Evolutionary conservation across 345 rosid genomes (phyloP), one percentile per base, ranked within the genome.

Genomic region (Euphorbia pulcherrima): DNA sequence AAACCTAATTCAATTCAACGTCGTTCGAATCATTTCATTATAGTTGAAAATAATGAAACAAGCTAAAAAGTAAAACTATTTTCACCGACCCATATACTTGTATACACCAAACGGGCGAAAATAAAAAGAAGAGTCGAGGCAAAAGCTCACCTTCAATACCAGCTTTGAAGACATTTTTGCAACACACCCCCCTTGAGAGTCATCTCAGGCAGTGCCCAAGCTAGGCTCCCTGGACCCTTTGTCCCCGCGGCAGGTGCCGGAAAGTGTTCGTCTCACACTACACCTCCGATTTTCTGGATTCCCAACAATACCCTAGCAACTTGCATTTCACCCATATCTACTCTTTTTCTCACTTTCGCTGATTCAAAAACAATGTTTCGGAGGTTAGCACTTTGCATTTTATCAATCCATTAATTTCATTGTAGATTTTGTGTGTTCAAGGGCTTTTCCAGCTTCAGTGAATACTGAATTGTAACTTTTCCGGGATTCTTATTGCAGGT

Each of bases 401-500:
- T 66, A 16, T 39, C 8, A n/a, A 13, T 21, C 26, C 6, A 7
- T 56, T 35, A 54, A 20, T 57, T 58, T 55, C 44, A 11, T 41
- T 13, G 17, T n/a, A 46, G 3, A 8, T 24, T 44, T 44, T 62
- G 21, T 26, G 29, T 62, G 52, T 62, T 62, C 33, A 39, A 62
- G 67, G 67, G 37, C 44, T 39, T 62, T 40, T 13, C 16, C 26
- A 56, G 62, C 62, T 58, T 58, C 41, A 29, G 24, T 29, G 41
- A 2, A 58, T 29, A 6, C 3, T 30, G 14, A 58, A 29, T 58
- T 20, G n/a, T n/a, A n/a, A n/a, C n/a, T n/a, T 20, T 20, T 33
- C 28, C 20, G 63, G 41, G 39, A 8, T 37, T 60, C 10, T 56
- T 70, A 62, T 64, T 71, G 60, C 80, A 89, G 94, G 90, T 86